Conservation (phyloP, 176 grass and related monocot species). For the Hsuehochloa calcarea region DNA sequence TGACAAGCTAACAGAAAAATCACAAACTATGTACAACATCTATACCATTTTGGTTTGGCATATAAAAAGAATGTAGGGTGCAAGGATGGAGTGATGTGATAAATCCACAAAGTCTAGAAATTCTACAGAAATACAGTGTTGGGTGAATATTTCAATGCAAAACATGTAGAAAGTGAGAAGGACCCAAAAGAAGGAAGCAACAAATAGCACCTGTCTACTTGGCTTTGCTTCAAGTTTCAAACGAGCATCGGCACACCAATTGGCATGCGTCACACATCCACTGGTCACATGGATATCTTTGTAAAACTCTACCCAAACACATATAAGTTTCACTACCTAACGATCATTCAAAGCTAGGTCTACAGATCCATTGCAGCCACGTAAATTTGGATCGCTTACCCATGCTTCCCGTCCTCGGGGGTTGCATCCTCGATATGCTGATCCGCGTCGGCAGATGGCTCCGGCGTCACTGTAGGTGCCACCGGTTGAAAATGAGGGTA, state of each 20-base stretch:
- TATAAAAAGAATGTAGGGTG: not conserved
- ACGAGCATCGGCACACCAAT: not conserved
- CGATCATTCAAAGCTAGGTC: not conserved
- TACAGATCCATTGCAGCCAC: not conserved
- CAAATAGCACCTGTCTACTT: not conserved
- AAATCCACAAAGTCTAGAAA: not conserved
- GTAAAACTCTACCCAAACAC: not conserved
- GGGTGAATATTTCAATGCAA: not conserved
- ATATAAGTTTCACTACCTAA: not conserved
- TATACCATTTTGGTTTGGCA: not conserved
- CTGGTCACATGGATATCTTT: not conserved
- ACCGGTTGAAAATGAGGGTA: no score
- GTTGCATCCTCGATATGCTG: conserved; percentile 30
- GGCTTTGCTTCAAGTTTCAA: not conserved
- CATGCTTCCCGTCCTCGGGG: conserved; percentile 42
- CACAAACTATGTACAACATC: not conserved
- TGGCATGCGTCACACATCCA: not conserved
- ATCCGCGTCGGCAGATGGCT: conserved; percentile 5
- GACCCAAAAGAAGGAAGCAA: not conserved
- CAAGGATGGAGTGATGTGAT: not conserved
- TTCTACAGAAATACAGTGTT: not conserved
- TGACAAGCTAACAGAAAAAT: not conserved
- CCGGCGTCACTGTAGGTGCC: not conserved
- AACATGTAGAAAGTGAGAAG: not conserved
- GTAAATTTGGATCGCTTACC: conserved; percentile 37